Conservation (phyloP, 1,139 yeast species). For the Blastobotrys serpentis region DNA sequence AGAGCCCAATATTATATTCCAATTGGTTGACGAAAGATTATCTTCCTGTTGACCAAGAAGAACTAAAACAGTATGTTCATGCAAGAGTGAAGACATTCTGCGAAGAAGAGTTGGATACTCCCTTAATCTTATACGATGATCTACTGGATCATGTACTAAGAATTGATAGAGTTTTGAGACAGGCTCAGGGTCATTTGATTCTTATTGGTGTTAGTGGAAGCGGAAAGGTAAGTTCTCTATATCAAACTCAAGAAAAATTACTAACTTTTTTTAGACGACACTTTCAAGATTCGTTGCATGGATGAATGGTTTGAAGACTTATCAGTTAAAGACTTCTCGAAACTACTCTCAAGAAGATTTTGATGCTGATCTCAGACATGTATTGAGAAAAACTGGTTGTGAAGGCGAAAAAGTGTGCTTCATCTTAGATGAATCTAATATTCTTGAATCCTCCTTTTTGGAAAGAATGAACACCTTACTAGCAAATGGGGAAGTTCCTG, state of each 20-base stretch:
- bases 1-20: conserved; percentile 60
- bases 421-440: conserved; percentile 76
- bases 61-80: conserved; percentile 53
- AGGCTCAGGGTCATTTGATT: conserved; percentile 88
- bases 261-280: conserved; percentile 45
- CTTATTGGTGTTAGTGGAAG: conserved; percentile 83
- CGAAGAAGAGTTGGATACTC: conserved; percentile 63
- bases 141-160: conserved; percentile 72
- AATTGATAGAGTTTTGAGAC: conserved; percentile 78
- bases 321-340: conserved; percentile 58
- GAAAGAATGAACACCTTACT: conserved; percentile 90
- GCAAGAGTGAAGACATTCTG: conserved; percentile 70
- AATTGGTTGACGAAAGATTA: conserved; percentile 73
- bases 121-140: conserved; percentile 66
- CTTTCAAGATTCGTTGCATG: conserved; percentile 82
- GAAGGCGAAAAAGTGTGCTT: conserved; percentile 68
- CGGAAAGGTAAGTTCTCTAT: conserved; percentile 62
- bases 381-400: conserved; percentile 52
- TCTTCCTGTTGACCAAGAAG: conserved; percentile 52
- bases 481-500: conserved; percentile 93
- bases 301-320: conserved; percentile 74
- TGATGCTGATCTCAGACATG: conserved; percentile 58
- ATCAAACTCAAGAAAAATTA: no score
- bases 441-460: conserved; percentile 72
- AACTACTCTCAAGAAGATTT: conserved; percentile 62